Percentiles rank a stretch among this genome's conserved stretches.
phyloP scores from a whole-genome alignment of 352 stramenopile genomes.

The Phytopythium delawarense region DNA sequence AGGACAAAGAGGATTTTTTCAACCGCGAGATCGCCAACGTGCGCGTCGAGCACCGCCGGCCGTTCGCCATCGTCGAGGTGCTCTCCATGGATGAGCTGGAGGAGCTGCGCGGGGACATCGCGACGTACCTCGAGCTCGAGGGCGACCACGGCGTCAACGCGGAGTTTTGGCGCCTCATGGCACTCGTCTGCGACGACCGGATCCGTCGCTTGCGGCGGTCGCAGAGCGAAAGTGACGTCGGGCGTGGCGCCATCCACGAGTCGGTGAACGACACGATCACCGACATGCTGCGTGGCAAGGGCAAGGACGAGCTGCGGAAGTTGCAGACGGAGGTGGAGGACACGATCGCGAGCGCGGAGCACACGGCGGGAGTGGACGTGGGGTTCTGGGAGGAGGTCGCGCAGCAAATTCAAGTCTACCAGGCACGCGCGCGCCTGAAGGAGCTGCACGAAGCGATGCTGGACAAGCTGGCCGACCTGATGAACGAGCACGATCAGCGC shows the following conservation, averaged over 20 bases:
- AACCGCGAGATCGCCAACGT: conserved; percentile 37
- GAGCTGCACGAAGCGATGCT: conserved; percentile 95
- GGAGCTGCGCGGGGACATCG: conserved; percentile 86
- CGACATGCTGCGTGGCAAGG: conserved; percentile 88
- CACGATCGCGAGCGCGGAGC: conserved; percentile 57
- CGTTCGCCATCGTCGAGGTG: conserved; percentile 69
- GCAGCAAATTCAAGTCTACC: conserved; percentile 90
- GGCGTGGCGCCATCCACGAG: conserved; percentile 78
- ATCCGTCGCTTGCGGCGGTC: conserved; percentile 49
- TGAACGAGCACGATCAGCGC: conserved; percentile 77
- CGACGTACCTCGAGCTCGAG: conserved; percentile 87
- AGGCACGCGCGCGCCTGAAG: conserved; percentile 84
- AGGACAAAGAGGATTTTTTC: conserved; percentile 32
- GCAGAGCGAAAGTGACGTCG: conserved; percentile 67
- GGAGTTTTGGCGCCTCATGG: conserved; percentile 87
- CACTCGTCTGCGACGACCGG: conserved; percentile 72
- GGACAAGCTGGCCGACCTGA: conserved; percentile 86
- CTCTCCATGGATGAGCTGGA: conserved; percentile 76
- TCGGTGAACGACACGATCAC: conserved; percentile 86
- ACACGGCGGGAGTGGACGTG: conserved; percentile 76
- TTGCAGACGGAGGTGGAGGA: conserved; percentile 59
- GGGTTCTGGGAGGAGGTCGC: conserved; percentile 94
- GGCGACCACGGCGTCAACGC: conserved; percentile 44
- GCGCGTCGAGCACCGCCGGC: conserved; percentile 77
- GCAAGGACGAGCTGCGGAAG: conserved; percentile 32